A percentile compares a stretch with the other conserved stretches of the same genome.
Conservation (phyloP, 495 filamentous ascomycete genomes). For the Neurospora intermedia region DNA sequence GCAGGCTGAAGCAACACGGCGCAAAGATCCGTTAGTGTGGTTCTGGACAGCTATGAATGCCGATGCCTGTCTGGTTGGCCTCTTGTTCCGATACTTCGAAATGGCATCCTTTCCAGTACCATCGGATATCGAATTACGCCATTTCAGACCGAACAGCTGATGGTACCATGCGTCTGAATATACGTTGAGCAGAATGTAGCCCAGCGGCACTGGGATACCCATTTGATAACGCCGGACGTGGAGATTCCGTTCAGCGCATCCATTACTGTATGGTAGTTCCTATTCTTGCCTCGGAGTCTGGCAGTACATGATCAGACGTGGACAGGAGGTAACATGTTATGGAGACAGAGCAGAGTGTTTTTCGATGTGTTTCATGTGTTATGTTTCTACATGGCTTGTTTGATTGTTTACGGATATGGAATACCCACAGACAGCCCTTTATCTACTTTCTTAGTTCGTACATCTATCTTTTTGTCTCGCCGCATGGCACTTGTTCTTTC, state of each 20-base stretch:
- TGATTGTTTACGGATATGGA: slow-evolving; percentile 10
- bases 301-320: background rate
- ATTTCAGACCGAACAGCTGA: background rate
- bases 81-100: background rate
- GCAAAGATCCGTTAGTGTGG: slow-evolving; percentile 17
- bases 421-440: slow-evolving; percentile 11
- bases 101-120: background rate
- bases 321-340: background rate
- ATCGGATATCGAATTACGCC: background rate
- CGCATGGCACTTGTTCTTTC: background rate
- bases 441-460: background rate
- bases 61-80: background rate
- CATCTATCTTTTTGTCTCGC: slow-evolving; percentile 5
- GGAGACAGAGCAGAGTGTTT: background rate
- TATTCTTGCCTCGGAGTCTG: background rate
- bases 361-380: slow-evolving; percentile 9
- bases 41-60: background rate
- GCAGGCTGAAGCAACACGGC: slow-evolving; percentile 40
- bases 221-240: background rate
- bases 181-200: background rate
- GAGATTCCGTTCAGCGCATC: background rate
- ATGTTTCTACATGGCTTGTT: slow-evolving; percentile 7
- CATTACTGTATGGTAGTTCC: background rate
- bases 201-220: background rate
- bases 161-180: background rate